Base-by-base conservation (phyloP, 1,284 basidiomycete genomes). In the Rhodotorula mucilaginosa region DNA sequence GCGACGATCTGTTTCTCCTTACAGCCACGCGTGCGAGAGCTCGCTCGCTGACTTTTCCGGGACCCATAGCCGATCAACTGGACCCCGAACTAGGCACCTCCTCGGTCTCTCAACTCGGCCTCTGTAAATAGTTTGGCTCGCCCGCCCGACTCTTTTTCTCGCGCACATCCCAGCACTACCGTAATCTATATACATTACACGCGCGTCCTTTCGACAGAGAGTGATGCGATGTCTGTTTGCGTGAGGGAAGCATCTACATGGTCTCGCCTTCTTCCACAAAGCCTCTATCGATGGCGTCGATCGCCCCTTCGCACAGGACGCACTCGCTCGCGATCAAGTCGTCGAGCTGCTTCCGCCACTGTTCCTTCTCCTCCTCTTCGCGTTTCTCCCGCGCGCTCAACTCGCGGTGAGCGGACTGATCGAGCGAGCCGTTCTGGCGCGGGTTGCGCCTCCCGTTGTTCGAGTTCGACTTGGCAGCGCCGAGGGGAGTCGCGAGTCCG, bases 221-320 rank as follows among this genome's bases (percentile, higher is more conserved):
- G 7, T 51, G 26, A 39, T 15, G 10, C 34, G 12, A 12, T 4
- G 5, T 13, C 34, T 39, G 18, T 58, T 23, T 8, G 6, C 1
- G 3, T 44, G 16, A 13, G 31, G 39, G 31, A 34, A 8, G 34
- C 16, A 4, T 8, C 51, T 26, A 72, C 88, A 51, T 72, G 31
- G 63, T 61, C 52, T 72, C 67, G 5, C 70, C 72, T 21, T 86
- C 87, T 77, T 87, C 85, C 5, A 84, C 82, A 73, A 86, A 88
- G 71, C 88, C 82, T 46, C 85, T 84, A 74, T 91, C 90, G 12
- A 74, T 26, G 2, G 54, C 58, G 21, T 49, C 60, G 26, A 97
- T 86, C 15, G 92, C 88, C 70, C 90, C 89, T 80, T 97, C 93
- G 81, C 95, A 97, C 71, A 97, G 82, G 44, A 93, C 92, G 83